Evolutionary conservation across 2,329 filamentous ascomycete species (phyloP), one percentile per base, ranked within the genome.

Genomic region (Fusarium vanettenii): DNA sequence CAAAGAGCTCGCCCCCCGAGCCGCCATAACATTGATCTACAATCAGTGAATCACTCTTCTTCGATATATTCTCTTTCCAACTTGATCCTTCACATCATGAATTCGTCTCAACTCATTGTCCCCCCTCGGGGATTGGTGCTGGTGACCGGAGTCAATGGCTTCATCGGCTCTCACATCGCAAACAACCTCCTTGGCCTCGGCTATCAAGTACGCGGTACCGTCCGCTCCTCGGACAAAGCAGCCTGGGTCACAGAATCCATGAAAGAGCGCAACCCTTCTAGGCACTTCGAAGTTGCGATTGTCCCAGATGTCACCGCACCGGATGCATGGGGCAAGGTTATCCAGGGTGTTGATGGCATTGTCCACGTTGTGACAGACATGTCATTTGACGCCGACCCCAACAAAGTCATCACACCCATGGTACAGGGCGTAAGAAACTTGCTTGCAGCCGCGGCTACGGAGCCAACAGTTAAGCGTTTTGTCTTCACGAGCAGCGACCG

Each of bases 71-170:
- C 6, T 13, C 16, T n/a, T 25, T 4, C 14, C 11, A 13, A 2
- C 10, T 27, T n/a, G 8, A 2, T 2, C 14, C 18, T 43, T 29
- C 25, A 29, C 7, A 41, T 18, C 7, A 65, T 65, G 62, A 27
- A 1, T 39, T 22, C 27, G 2, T 6, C 35, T 37, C 31, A 16
- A 1, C 22, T 33, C 7, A 27, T 66, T 41, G 31, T 66, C 22
- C 64, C 55, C 39, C 56, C 55, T 5, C 39, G 10, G 3, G 64
- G 64, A 14, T n/a, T 33, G 5, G 33, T 62, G 5, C 37, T 43
- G 11, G 59, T 39, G 16, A 60, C 57, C 16, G 57, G 57, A n/a
- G 57, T 60, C 57, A 60, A 60, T 22, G 57, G 57, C 20, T 60
- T 60, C 35, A 60, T 60, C 5, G 57, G 57, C 3, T 60, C 57